Conservation (phyloP, 139 green algal genomes). For the Tetradesmus obliquus region DNA sequence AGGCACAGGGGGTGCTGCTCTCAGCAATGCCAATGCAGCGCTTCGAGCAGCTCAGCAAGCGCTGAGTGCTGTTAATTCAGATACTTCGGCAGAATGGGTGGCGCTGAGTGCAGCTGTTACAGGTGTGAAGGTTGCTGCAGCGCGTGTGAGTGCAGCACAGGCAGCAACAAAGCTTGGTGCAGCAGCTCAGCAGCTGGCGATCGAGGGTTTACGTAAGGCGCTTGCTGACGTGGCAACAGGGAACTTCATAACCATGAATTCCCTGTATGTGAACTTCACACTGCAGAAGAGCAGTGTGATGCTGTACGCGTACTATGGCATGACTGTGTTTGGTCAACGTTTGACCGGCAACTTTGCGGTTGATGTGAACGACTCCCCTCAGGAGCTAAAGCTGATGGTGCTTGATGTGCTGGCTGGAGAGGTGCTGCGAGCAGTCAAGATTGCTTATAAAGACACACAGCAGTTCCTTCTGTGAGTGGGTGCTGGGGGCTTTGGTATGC, state of each 20-base stretch:
- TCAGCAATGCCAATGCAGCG: background rate
- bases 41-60: background rate
- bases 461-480: background rate
- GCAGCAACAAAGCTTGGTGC: background rate
- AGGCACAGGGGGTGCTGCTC: background rate
- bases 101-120: background rate
- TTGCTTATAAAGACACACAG: background rate
- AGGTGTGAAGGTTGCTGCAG: background rate
- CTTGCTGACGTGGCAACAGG: background rate
- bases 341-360: background rate
- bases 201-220: background rate
- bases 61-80: background rate
- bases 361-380: background rate
- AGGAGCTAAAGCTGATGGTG: background rate
- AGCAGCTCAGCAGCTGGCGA: background rate
- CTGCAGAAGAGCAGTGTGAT: background rate
- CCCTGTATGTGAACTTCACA: background rate
- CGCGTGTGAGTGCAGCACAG: background rate
- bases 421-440: background rate
- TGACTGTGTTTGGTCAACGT: background rate
- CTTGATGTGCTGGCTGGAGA: background rate
- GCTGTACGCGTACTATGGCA: background rate
- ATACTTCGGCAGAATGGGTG: background rate
- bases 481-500: too few species aligned
- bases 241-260: background rate